Conservation (phyloP, 108 stramenopile genomes). For the Fragilaria crotonensis region DNA sequence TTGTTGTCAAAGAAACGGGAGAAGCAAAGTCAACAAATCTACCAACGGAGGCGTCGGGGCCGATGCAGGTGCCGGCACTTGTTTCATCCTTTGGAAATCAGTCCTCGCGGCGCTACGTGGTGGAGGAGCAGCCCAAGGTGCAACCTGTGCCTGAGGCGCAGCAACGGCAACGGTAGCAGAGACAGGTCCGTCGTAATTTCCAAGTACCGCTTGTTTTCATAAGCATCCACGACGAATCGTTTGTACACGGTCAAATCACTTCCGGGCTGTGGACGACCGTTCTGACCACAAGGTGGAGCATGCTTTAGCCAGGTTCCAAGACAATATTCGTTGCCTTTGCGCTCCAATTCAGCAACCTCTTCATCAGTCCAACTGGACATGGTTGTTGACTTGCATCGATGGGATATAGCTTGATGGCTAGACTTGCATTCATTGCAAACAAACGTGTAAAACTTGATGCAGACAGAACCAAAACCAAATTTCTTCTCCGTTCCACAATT, state of each 20-base stretch:
- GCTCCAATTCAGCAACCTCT: slow-evolving; percentile 58
- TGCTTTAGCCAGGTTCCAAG: slow-evolving; percentile 69
- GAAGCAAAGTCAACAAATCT: too few relatives aligned
- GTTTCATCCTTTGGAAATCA: too few relatives aligned
- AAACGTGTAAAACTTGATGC: slow-evolving; percentile 89
- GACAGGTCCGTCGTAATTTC: too few relatives aligned
- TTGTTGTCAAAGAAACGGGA: too few relatives aligned
- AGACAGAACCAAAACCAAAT: slow-evolving; percentile 81
- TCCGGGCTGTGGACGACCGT: slow-evolving; percentile 66
- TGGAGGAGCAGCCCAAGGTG: too few relatives aligned
- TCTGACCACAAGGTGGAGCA: slow-evolving; percentile 62
- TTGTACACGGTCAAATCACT: slow-evolving; percentile 71
- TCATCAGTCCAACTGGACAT: slow-evolving; percentile 79
- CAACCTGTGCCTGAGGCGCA: too few relatives aligned
- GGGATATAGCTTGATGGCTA: slow-evolving; percentile 83
- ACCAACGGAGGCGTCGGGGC: too few relatives aligned
- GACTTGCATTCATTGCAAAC: slow-evolving; percentile 91
- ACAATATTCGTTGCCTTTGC: slow-evolving; percentile 66
- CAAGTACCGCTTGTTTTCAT: slow-evolving; percentile 71
- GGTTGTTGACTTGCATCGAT: slow-evolving; percentile 89
- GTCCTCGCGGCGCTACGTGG: too few relatives aligned
- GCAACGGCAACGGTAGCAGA: too few relatives aligned
- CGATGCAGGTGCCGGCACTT: too few relatives aligned
- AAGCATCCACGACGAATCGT: slow-evolving; percentile 70
- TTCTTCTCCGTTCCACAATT: slow-evolving; percentile 80